A percentile compares a stretch with the other conserved stretches of the same genome.
Conservation (phyloP, 2,329 filamentous ascomycete species). For the Ophiostoma triangulosporum region DNA sequence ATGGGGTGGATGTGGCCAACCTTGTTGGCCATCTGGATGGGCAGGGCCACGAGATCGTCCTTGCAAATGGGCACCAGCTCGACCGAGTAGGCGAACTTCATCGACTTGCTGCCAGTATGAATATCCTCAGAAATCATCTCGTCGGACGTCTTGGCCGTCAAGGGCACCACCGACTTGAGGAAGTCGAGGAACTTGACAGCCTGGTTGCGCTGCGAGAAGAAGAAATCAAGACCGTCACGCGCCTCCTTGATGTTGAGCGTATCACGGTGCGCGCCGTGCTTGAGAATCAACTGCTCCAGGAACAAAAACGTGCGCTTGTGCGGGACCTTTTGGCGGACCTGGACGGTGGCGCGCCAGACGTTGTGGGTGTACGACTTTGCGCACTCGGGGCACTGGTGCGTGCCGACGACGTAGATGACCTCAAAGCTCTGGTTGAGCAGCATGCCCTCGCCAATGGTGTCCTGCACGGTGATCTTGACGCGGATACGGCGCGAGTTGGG, state of each 20-base stretch:
- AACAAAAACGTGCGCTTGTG: conserved; percentile 60
- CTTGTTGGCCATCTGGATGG: conserved; percentile 75
- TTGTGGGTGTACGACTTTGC: conserved; percentile 72
- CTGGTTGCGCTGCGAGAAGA: conserved; percentile 77
- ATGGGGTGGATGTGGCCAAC: conserved; percentile 82
- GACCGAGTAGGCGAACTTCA: conserved; percentile 86
- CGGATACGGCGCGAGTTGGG: conserved; percentile 86
- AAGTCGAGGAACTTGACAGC: conserved; percentile 73
- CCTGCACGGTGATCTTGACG: conserved; percentile 89
- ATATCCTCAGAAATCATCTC: conserved; percentile 70
- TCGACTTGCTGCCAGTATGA: conserved; percentile 80
- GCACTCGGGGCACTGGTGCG: conserved; percentile 90
- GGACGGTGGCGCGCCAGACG: conserved; percentile 83
- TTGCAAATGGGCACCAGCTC: conserved; percentile 93
- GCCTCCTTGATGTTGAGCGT: conserved; percentile 98
- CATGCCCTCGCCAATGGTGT: conserved; percentile 47
- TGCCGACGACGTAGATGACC: conserved; percentile 79
- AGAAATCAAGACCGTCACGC: conserved; percentile 93
- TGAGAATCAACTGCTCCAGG: conserved; percentile 89
- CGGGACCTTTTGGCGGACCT: conserved; percentile 91
- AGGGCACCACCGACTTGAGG: conserved; percentile 58
- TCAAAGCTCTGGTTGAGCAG: conserved; percentile 88
- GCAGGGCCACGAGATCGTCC: conserved; percentile 88
- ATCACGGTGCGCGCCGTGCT: conserved; percentile 74
- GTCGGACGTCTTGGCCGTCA: conserved; percentile 48